Conservation (phyloP, 768 basidiomycete genomes). For the Lactifluus volemus region DNA sequence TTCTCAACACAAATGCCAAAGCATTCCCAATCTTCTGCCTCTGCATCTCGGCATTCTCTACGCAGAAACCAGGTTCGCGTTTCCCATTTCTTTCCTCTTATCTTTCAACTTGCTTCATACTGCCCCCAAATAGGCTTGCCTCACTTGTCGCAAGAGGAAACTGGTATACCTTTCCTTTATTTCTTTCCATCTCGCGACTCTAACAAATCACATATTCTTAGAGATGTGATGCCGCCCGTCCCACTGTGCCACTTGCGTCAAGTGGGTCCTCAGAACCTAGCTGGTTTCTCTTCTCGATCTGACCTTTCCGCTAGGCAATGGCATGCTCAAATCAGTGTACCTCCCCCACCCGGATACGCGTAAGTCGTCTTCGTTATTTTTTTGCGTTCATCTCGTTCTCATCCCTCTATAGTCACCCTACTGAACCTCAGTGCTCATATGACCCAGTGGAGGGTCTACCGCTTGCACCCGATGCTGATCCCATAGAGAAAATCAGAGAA, state of each 20-base stretch:
- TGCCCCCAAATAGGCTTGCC: slow-evolving; percentile 48
- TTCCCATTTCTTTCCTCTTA: neutral
- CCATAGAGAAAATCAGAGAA: slow-evolving; percentile 66
- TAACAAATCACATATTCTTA: slow-evolving; percentile 25
- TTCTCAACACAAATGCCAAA: slow-evolving; percentile 52
- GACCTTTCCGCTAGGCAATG: slow-evolving; percentile 49
- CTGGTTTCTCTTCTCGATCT: neutral
- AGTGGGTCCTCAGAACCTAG: slow-evolving; percentile 37
- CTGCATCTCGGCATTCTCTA: slow-evolving; percentile 47
- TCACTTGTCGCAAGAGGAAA: slow-evolving; percentile 77
- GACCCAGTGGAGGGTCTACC: slow-evolving; percentile 79
- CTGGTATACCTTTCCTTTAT: slow-evolving; percentile 41
- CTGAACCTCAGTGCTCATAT: slow-evolving; percentile 77
- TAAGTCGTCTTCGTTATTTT: slow-evolving; percentile 31
- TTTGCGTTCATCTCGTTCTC: slow-evolving; percentile 15
- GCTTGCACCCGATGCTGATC: slow-evolving; percentile 69
- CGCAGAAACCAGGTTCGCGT: slow-evolving; percentile 63
- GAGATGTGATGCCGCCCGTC: slow-evolving; percentile 87
- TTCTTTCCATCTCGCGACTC: neutral
- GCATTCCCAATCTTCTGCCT: slow-evolving; percentile 31
- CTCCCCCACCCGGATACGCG: slow-evolving; percentile 81
- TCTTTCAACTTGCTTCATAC: slow-evolving; percentile 6
- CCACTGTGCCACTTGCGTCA: slow-evolving; percentile 82
- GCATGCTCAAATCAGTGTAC: slow-evolving; percentile 74
- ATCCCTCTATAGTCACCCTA: slow-evolving; percentile 52